These are phyloP conservation scores for Teunomyces stri DNA, from an alignment of 805 yeast species.

Conservation along the genomic window DNA sequence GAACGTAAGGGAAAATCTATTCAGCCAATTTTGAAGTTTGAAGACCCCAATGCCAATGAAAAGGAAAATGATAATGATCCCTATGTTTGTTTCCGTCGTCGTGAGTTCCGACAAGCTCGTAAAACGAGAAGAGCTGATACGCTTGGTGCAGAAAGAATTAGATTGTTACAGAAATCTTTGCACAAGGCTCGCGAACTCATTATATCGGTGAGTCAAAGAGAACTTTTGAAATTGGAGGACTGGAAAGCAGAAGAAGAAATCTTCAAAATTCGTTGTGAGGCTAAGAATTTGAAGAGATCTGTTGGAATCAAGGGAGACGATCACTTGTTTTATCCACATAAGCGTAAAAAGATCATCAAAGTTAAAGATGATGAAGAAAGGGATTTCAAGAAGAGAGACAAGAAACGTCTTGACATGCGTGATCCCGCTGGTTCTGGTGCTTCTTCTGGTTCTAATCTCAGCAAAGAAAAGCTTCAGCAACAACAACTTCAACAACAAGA, in stretches of 20 bases:
- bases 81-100: constrained; percentile 89
- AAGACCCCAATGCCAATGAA: constrained; percentile 69
- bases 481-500: constrained; percentile 9
- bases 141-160: constrained; percentile 80
- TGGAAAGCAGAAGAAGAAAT: constrained; percentile 62
- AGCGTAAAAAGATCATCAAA: constrained; percentile 53
- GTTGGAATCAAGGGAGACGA: constrained; percentile 81
- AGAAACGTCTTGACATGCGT: constrained; percentile 19
- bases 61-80: constrained; percentile 90
- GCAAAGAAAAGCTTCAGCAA: constrained; percentile 8
- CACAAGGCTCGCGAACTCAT: constrained; percentile 71
- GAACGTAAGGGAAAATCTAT: constrained; percentile 67
- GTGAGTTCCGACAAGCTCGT: constrained; percentile 93
- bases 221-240: constrained; percentile 57
- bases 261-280: constrained; percentile 69
- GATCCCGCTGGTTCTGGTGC: constrained; percentile 9
- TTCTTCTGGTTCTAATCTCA: not conserved
- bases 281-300: constrained; percentile 71
- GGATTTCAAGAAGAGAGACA: constrained; percentile 20
- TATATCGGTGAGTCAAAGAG: constrained; percentile 71
- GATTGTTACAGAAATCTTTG: constrained; percentile 71
- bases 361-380: constrained; percentile 35
- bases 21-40: constrained; percentile 75
- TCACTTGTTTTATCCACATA: constrained; percentile 75
- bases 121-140: constrained; percentile 94